Conservation (phyloP, 805 yeast genomes). For the Phaffomyces thermotolerans region DNA sequence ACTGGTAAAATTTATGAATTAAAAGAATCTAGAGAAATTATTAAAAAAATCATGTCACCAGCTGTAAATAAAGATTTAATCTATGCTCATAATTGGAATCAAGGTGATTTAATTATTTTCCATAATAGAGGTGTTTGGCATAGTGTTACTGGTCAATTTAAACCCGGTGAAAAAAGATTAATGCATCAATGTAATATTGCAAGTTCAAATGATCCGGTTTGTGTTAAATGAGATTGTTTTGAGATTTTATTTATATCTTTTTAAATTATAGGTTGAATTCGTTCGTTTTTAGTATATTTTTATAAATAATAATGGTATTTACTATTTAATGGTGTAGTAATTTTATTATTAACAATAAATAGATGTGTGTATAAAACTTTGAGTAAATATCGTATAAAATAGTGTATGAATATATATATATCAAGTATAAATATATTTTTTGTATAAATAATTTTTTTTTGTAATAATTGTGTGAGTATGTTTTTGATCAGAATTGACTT, state of each 20-base stretch:
- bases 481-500: not conserved
- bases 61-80: constrained; percentile 68
- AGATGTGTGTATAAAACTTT: too few relatives aligned
- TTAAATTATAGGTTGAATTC: too few relatives aligned
- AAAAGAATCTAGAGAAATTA: constrained; percentile 66
- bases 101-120: constrained; percentile 82
- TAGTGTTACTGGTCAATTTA: constrained; percentile 85
- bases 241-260: too few relatives aligned
- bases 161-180: constrained; percentile 66
- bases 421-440: not conserved
- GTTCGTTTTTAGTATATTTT: too few relatives aligned
- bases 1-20: constrained; percentile 57
- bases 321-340: too few relatives aligned
- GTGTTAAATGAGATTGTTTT: constrained; percentile 14
- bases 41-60: constrained; percentile 76
- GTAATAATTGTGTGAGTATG: not conserved
- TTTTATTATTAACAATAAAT: too few relatives aligned
- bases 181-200: constrained; percentile 96
- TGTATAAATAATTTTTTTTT: too few relatives aligned
- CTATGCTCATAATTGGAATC: constrained; percentile 75
- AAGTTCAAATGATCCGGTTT: constrained; percentile 61
- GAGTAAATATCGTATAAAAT: too few relatives aligned
- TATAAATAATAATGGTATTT: too few relatives aligned
- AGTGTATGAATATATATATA: not conserved
- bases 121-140: constrained; percentile 90